Percentiles rank a stretch among this genome's conserved stretches.
These are phyloP conservation scores for Osmanthus fragrans DNA, from an alignment of 257 asterid species.

Conservation along the genomic window DNA sequence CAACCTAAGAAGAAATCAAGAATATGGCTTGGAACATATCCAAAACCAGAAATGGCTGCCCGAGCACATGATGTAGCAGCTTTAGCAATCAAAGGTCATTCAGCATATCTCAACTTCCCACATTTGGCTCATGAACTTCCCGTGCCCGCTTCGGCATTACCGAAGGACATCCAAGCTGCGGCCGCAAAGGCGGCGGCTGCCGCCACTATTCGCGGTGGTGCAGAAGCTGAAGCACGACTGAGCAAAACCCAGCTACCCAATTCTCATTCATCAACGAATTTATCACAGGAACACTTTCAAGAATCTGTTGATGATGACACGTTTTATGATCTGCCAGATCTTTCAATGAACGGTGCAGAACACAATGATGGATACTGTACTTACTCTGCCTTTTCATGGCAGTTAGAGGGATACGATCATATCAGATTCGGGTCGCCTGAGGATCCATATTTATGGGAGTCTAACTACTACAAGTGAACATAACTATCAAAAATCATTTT, in stretches of 20 bases:
- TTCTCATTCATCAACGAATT: not conserved
- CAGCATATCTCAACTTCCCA: conserved; percentile 17
- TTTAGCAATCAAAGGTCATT: conserved; percentile 32
- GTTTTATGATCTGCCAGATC: conserved; percentile 1
- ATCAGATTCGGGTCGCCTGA: not conserved
- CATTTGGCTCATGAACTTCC: conserved; percentile 22
- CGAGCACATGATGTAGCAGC: conserved; percentile 39
- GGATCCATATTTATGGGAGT: not conserved
- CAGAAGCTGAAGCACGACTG: not conserved
- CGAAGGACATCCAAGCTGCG: not conserved
- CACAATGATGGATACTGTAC: not conserved
- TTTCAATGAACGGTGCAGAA: not conserved
- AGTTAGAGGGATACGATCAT: not conserved
- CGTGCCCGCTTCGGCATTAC: not conserved
- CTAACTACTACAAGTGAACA: not conserved
- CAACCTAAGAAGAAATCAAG: conserved; percentile 36
- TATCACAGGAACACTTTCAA: not conserved
- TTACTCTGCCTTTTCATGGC: not conserved
- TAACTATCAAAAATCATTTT: no score
- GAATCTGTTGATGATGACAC: not conserved
- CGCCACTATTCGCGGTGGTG: not conserved
- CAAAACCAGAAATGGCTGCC: conserved; percentile 41
- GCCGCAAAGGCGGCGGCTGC: not conserved
- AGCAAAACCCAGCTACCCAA: not conserved
- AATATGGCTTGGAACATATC: conserved; percentile 42